These are phyloP conservation scores for Euphorbia lathyris DNA, from an alignment of 345 rosid genomes.

Conservation along the genomic window DNA sequence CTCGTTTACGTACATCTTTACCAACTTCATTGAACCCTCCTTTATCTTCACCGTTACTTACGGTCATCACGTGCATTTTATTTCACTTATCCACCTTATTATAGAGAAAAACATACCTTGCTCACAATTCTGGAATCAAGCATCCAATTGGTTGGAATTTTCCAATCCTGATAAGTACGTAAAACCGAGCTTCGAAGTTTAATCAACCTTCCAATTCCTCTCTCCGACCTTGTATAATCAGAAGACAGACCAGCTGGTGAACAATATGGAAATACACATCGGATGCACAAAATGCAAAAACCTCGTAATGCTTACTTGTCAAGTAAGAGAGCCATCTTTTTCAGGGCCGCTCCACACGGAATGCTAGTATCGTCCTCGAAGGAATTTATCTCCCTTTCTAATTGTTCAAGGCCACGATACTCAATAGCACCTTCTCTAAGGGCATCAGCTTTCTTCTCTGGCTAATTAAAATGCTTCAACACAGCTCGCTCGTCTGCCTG, in stretches of 20 bases:
- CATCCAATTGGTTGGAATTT: no score
- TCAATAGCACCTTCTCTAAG: constrained; percentile 85
- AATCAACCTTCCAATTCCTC: constrained; percentile 54
- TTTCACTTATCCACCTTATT: neutral
- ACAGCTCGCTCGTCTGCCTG: constrained; percentile 94
- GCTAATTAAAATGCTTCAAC: constrained; percentile 90
- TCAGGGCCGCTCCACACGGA: constrained; percentile 63
- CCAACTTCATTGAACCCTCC: constrained; percentile 65
- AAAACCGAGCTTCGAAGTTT: constrained; percentile 56
- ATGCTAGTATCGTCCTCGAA: constrained; percentile 44
- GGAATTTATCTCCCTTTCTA: constrained; percentile 65
- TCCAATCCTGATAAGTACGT: constrained; percentile 56
- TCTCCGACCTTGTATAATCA: constrained; percentile 57
- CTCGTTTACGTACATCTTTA: constrained; percentile 75
- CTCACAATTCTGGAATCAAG: constrained; percentile 69
- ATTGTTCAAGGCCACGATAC: constrained; percentile 62
- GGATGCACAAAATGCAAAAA: no score
- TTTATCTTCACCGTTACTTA: constrained; percentile 50
- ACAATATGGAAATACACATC: no score
- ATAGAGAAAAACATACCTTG: constrained; percentile 42
- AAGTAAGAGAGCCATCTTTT: constrained; percentile 71
- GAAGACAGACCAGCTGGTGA: constrained; percentile 14
- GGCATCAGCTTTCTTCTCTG: no score
- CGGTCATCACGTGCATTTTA: constrained; percentile 7
- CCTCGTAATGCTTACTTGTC: no score